These are phyloP conservation scores for Scheffersomyces stipitis DNA, from an alignment of 805 yeast species.

Conservation along the genomic window DNA sequence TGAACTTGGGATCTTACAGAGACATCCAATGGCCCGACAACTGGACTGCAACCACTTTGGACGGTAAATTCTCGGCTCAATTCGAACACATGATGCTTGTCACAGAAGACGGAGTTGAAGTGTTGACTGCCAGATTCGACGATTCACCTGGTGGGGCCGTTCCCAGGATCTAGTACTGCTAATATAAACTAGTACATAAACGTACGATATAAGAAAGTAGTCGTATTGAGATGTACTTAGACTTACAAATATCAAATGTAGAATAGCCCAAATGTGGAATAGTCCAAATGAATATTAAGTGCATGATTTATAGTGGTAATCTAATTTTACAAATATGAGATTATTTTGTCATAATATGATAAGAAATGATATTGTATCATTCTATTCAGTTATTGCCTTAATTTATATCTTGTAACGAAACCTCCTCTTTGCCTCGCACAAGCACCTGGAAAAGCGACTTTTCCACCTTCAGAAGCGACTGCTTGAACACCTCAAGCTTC, in stretches of 20 bases:
- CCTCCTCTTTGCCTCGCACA: constrained; percentile 19
- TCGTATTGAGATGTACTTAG: too few species aligned
- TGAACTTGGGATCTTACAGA: constrained; percentile 76
- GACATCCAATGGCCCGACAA: constrained; percentile 95
- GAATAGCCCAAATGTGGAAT: too few species aligned
- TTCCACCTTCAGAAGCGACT: constrained; percentile 23
- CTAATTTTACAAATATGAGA: too few species aligned
- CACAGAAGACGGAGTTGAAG: constrained; percentile 91
- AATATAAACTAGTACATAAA: too few species aligned
- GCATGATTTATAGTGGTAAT: too few species aligned
- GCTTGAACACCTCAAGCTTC: constrained; percentile 22
- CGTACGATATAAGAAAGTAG: too few species aligned
- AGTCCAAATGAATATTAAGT: too few species aligned
- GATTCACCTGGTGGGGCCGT: constrained; percentile 88
- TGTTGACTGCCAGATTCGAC: constrained; percentile 77
- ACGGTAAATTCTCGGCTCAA: constrained; percentile 89
- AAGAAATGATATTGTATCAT: too few species aligned
- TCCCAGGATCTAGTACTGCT: constrained; percentile 51
- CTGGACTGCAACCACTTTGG: constrained; percentile 93
- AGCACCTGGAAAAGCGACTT: constrained; percentile 18
- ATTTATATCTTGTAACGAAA: background rate
- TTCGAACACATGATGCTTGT: constrained; percentile 92
- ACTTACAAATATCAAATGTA: too few species aligned
- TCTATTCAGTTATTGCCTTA: too few species aligned
- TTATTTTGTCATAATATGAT: too few species aligned